Base-by-base conservation (phyloP, 2,329 filamentous ascomycete species). In the Aspergillus fructus region DNA sequence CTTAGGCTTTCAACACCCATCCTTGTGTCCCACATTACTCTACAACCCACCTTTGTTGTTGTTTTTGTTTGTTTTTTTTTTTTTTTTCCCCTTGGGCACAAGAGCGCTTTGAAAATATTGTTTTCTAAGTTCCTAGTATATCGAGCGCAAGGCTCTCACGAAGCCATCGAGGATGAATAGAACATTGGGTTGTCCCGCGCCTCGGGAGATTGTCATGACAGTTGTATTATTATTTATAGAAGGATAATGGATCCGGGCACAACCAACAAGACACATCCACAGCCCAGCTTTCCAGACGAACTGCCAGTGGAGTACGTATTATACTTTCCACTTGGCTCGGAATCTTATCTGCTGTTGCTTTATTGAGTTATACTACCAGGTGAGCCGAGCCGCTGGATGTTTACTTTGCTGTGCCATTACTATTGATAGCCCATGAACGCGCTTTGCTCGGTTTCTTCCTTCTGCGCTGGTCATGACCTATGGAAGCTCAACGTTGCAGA, bases 221-320 rank as follows among this genome's bases (percentile, higher is more conserved):
- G 33, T 23, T 49, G 17, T 17, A 37, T 21, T 21, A 21, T 49
- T 45, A 53, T 53, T 45, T 45, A 34, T 37, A 45, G 50, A 23
- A 53, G 27, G 9, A 11, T 13, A 49, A 41, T 40, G 30, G 21
- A 53, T 53, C 24, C 55, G 45, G 45, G 55, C 42, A 58, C 49
- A 52, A 47, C 24, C 23, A 55, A 33, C 15, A 15, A 34, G 33
- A 30, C 19, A 9, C 43, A 37, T 53, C 42, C 49, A 53, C 49
- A 30, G 27, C 27, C 27, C 21, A 5, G 19, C 34, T 39, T 48
- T 53, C 49, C 40, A 39, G 43, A 43, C 39, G 37, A 43, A 30
- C 19, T 40, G n/a, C 52, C 47, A 27, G 46, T 21, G 49, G 42
- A 9, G 23, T 17, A 19, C 19, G 19, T 19, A 50, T 24, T 47